Base-by-base conservation (phyloP, 345 rosid species). In the Eucalyptus coolabah region DNA sequence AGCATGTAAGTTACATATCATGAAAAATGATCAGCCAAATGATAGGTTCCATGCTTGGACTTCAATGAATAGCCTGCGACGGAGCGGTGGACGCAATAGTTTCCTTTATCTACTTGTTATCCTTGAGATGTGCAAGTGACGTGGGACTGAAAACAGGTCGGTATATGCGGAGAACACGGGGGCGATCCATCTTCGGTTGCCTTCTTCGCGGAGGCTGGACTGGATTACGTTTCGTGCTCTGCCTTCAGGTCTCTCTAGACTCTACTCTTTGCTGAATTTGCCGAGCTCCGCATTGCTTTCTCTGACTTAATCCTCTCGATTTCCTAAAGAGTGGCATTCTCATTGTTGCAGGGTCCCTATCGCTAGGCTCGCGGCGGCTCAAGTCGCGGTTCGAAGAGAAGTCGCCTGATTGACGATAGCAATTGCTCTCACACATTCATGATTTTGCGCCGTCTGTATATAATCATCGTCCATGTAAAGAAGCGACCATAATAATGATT, bases 111-210 rank as follows among this genome's bases (percentile, higher is more conserved):
- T 54, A 17, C 32, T 83, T 18, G 54, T 37, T 40, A n/a, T 23
- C 47, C 2, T 19, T 77, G 83, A 77, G 82, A 72, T 21, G 45
- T 72, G 82, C 82, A 37, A 72, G 45, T 72, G 82, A 72, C 23
- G 83, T 6, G 83, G 45, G 45, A 19, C 40, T 11, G 67, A 18
- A 87, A 92, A 91, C 93, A 97, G 99, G 96, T 97, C 87, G 99
- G 99, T 32, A 94, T 98, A 87, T 98, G 99, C 67, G 99, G 99
- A 89, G 99, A 98, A 94, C 99, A 98, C 87, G 99, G 99, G 26
- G 99, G 99, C 88, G 99, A 98, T 89, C 99, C 99, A 87, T 94
- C 98, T 16, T 98, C 99, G 30, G 99, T 98, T 4, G 97, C 95
- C 45, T 98, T 98, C 94, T 98, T 98, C 88, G 97, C 96, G 53